phyloP scores from a whole-genome alignment of 257 asterid genomes.

The Nicotiana benthamiana region DNA sequence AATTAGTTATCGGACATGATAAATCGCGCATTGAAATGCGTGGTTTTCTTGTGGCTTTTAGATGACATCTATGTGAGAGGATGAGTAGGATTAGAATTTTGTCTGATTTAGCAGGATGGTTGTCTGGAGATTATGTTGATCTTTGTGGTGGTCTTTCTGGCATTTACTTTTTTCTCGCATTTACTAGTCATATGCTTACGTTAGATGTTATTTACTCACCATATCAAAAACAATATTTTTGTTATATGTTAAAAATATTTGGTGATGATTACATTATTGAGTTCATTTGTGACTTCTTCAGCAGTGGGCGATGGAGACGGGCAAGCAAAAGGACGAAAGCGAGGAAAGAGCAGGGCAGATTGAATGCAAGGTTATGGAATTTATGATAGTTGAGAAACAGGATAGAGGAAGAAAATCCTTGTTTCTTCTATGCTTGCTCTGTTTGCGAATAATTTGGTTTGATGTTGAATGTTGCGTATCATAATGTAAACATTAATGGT shows the following conservation, averaged over 20 bases:
- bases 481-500: background rate
- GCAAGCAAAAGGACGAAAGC: constrained; percentile 31
- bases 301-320: constrained; percentile 20
- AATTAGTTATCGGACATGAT: background rate
- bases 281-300: background rate
- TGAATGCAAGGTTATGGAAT: constrained; percentile 63
- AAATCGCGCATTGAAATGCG: background rate
- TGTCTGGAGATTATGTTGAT: background rate
- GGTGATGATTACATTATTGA: background rate
- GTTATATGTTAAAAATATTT: background rate
- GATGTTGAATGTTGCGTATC: background rate
- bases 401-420: background rate
- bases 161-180: background rate
- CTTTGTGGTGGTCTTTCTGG: background rate
- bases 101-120: background rate
- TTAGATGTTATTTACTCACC: background rate
- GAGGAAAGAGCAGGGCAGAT: constrained; percentile 39
- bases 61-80: background rate
- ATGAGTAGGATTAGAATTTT: constrained; percentile 2
- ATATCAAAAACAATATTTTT: background rate
- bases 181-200: background rate
- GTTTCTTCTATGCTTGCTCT: background rate
- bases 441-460: background rate
- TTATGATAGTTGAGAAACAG: background rate
- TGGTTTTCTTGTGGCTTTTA: background rate